Evolutionary conservation across 2,329 filamentous ascomycete genomes (phyloP).

Genomic region (Pleurostoma richardsiae): DNA sequence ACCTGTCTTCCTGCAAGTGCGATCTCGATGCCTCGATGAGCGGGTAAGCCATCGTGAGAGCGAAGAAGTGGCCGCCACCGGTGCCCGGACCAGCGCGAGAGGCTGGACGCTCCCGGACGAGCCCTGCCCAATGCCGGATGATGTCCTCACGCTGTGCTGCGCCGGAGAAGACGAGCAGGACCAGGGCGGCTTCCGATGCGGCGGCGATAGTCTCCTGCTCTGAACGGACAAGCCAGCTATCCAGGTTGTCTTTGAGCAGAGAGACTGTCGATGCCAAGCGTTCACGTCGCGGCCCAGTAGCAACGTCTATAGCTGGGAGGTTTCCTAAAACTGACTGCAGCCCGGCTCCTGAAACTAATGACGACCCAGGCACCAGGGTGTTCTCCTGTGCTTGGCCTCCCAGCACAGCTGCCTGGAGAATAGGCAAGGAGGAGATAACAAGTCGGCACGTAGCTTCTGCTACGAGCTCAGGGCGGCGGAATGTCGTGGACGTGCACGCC

Average conservation of each 20-base stretch:
- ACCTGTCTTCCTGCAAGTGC: slow-evolving; percentile 13
- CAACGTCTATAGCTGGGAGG: neutral
- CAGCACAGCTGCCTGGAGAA: slow-evolving; percentile 33
- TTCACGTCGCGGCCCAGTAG: neutral
- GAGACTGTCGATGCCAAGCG: neutral
- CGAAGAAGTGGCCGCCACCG: slow-evolving; percentile 47
- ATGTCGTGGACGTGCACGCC: slow-evolving; percentile 34
- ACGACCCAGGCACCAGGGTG: slow-evolving; percentile 20
- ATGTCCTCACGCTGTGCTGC: slow-evolving; percentile 27
- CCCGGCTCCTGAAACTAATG: slow-evolving; percentile 4
- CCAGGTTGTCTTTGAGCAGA: slow-evolving; percentile 16
- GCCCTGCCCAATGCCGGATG: slow-evolving; percentile 41
- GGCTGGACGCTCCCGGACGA: slow-evolving; percentile 27
- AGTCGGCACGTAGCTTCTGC: slow-evolving; percentile 58
- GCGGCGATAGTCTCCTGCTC: slow-evolving; percentile 45
- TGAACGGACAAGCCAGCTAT: slow-evolving; percentile 41
- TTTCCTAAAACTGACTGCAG: too few species aligned
- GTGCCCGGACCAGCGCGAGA: slow-evolving; percentile 23
- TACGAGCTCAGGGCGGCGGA: slow-evolving; percentile 59
- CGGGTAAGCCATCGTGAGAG: slow-evolving; percentile 44
- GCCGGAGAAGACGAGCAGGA: slow-evolving; percentile 40
- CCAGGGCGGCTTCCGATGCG: slow-evolving; percentile 44
- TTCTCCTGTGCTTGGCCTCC: slow-evolving; percentile 1
- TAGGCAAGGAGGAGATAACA: slow-evolving; percentile 45
- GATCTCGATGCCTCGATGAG: slow-evolving; percentile 18